A percentile compares a stretch with the other conserved stretches of the same genome.
Evolutionary conservation across 208 protist genomes (phyloP).

Genomic region (Herpetomonas tarakana): DNA sequence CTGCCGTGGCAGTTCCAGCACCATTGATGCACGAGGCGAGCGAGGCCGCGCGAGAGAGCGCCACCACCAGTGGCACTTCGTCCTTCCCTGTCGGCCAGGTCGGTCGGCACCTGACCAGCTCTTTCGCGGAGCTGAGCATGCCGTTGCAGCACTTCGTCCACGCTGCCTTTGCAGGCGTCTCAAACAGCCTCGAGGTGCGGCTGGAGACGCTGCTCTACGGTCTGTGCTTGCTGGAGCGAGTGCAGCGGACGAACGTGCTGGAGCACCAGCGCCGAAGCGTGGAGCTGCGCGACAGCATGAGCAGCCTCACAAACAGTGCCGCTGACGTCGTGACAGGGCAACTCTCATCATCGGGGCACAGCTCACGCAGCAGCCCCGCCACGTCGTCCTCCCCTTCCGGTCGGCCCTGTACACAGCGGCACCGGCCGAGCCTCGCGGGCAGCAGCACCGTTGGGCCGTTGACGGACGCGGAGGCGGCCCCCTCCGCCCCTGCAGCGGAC

Average conservation of each 20-base stretch:
- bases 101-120: conserved; percentile 33
- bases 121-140: conserved; percentile 18
- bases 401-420: no score
- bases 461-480: conserved; percentile 19
- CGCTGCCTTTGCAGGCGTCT: conserved; percentile 16
- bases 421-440: no score
- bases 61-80: neutral
- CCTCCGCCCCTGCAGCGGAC: neutral
- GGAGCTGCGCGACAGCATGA: neutral
- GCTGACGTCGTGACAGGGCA: conserved; percentile 4
- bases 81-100: conserved; percentile 23
- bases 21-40: conserved; percentile 3
- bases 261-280: conserved; percentile 12
- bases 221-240: conserved; percentile 33
- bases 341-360: neutral
- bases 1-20: conserved; percentile 5
- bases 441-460: conserved; percentile 20
- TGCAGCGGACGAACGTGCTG: conserved; percentile 35
- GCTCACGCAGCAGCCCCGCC: conserved; percentile 2
- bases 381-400: no score
- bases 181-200: conserved; percentile 15
- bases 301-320: neutral
- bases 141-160: conserved; percentile 23
- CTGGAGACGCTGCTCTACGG: conserved; percentile 29
- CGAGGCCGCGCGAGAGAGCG: neutral